These are phyloP conservation scores for Lyophyllum semitale DNA, from an alignment of 768 basidiomycete genomes.

Conservation along the genomic window DNA sequence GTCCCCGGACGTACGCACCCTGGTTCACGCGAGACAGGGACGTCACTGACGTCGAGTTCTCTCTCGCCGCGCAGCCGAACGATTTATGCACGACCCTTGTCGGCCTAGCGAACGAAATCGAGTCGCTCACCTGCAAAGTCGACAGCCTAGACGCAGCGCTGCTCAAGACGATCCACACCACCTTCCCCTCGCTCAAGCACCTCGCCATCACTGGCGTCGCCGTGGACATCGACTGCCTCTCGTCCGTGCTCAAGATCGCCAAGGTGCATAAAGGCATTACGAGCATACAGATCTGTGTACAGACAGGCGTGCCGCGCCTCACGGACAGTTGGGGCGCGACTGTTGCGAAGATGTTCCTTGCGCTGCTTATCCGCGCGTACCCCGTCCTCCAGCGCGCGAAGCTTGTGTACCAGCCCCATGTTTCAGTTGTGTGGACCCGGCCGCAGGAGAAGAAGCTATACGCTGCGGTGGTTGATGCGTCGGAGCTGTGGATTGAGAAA, in stretches of 20 bases:
- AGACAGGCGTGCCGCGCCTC: slow-evolving; percentile 14
- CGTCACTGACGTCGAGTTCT: slow-evolving; percentile 12
- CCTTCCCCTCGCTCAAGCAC: slow-evolving; percentile 17
- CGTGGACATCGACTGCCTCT: slow-evolving; percentile 17
- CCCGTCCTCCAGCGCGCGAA: slow-evolving; percentile 14
- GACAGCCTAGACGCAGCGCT: slow-evolving; percentile 10
- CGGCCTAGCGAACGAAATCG: slow-evolving; percentile 7
- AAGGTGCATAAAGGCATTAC: slow-evolving; percentile 8
- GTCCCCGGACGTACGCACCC: slow-evolving; percentile 15
- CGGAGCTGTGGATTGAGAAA: slow-evolving; percentile 16
- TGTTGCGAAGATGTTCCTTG: slow-evolving; percentile 15
- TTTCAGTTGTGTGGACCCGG: slow-evolving; percentile 18
- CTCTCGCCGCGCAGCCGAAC: slow-evolving; percentile 12
- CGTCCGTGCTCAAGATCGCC: slow-evolving; percentile 5
- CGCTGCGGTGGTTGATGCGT: background rate
- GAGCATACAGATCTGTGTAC: slow-evolving; percentile 14
- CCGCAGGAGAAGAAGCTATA: background rate
- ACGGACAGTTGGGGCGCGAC: slow-evolving; percentile 13
- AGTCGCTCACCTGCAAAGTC: slow-evolving; percentile 16
- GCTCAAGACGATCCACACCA: slow-evolving; percentile 14
- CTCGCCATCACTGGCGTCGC: slow-evolving; percentile 17
- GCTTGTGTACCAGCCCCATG: slow-evolving; percentile 17
- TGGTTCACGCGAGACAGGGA: slow-evolving; percentile 14
- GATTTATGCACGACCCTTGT: slow-evolving; percentile 10
- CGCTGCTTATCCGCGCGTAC: slow-evolving; percentile 12